Evolutionary conservation across 306 rosid species (phyloP), one percentile per base, ranked within the genome.

Genomic region (Trichosanthes cucumerina): DNA sequence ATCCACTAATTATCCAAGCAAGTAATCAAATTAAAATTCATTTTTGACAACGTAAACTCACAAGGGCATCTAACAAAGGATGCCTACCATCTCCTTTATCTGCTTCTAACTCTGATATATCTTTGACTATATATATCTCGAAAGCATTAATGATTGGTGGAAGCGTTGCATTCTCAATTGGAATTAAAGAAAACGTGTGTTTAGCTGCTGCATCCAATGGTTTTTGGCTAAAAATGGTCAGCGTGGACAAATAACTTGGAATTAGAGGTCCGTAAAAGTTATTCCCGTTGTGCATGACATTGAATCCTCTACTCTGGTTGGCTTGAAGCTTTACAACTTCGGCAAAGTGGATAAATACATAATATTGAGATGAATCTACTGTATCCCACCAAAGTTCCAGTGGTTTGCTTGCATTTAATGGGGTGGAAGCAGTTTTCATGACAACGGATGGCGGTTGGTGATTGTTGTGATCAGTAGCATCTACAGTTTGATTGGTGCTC

Each of bases 81-180:
- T 44, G 36, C 79, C 63, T 46, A 73, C 79, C 79, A 47, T 72
- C 79, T 36, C 59, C 74, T 72, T 57, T 12, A 19, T 72, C 72
- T 47, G 83, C 53, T 49, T 73, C 64, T 2, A 50, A 38, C 31
- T 80, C 44, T n/a, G 79, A 49, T 72, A 73, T 36, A 24, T 46
- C 65, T 46, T 46, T 75, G n/a, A 6, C 26, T 33, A 0, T 1
- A 49, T 59, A 81, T n/a, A 82, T 0, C 84, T 89, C 93, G 10
- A 44, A n/a, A 31, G 93, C 90, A 39, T 86, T 90, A 78, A 88
- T 73, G 34, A 86, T 83, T 3, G 91, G 87, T 5, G 88, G 93
- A 77, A 84, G 83, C 21, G 78, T 80, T 19, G 91, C 82, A 19
- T 78, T 68, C 1, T 76, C 47, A 2, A 73, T 9, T 21, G 81